Conservation (phyloP, 2,329 filamentous ascomycete genomes). For the Hypoxylon sp. region DNA sequence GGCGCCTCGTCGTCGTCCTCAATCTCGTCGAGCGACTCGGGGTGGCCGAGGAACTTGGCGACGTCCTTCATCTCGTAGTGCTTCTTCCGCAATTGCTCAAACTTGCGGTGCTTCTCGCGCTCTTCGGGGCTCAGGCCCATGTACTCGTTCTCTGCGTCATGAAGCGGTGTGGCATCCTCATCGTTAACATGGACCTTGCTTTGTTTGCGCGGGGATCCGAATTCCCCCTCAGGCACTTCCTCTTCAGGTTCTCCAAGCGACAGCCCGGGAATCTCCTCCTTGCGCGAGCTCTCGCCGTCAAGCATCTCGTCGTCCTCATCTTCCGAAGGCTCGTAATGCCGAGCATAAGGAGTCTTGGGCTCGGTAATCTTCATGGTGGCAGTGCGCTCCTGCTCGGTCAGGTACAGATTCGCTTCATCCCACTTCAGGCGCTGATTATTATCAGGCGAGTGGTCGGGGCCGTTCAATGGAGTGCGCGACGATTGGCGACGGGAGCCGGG, state of each 20-base stretch:
- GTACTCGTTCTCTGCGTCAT: constrained; percentile 69
- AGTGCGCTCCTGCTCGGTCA: constrained; percentile 95
- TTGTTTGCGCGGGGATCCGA: constrained; percentile 55
- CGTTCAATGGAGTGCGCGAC: constrained; percentile 60
- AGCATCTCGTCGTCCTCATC: constrained; percentile 81
- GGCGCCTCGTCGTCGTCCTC: constrained; percentile 65
- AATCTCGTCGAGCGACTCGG: constrained; percentile 73
- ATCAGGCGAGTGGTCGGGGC: constrained; percentile 63
- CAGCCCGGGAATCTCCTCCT: constrained; percentile 89
- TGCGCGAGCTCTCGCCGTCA: constrained; percentile 61
- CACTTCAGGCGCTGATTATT: constrained; percentile 87
- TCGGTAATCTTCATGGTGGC: constrained; percentile 99
- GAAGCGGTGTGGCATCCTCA: constrained; percentile 66
- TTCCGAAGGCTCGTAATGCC: constrained; percentile 89
- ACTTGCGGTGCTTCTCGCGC: constrained; percentile 89
- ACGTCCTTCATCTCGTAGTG: constrained; percentile 99
- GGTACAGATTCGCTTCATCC: constrained; percentile 98
- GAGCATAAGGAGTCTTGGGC: constrained; percentile 96
- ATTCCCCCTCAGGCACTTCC: constrained; percentile 66
- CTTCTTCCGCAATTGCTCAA: constrained; percentile 92
- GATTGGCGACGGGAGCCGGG: constrained; percentile 80
- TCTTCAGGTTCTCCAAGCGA: constrained; percentile 95
- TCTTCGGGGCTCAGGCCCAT: constrained; percentile 76
- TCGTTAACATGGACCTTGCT: constrained; percentile 85
- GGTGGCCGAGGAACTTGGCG: constrained; percentile 85